These are phyloP conservation scores for Trametes punicea DNA, from an alignment of 768 basidiomycete species.

Conservation along the genomic window DNA sequence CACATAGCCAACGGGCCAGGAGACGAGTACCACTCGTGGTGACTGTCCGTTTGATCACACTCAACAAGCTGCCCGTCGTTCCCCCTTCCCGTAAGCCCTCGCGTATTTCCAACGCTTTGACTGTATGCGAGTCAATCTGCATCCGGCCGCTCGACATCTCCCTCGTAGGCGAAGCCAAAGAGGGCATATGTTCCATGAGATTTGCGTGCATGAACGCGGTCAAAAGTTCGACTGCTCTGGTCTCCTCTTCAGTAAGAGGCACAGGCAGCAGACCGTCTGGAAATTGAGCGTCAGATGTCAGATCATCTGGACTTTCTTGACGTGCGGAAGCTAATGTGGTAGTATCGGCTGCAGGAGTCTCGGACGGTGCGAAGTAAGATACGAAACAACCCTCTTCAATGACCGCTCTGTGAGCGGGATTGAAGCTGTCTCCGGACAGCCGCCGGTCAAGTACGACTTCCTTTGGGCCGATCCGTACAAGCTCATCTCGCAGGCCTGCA, in stretches of 20 bases:
- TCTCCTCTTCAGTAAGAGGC: slow-evolving; percentile 40
- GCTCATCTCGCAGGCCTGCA: slow-evolving; percentile 69
- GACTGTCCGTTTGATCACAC: slow-evolving; percentile 69
- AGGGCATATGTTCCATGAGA: slow-evolving; percentile 77
- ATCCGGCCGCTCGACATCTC: slow-evolving; percentile 60
- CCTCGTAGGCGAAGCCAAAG: slow-evolving; percentile 50
- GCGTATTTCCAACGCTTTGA: slow-evolving; percentile 83
- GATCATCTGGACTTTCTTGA: slow-evolving; percentile 21
- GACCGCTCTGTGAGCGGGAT: slow-evolving; percentile 49
- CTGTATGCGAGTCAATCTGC: slow-evolving; percentile 88
- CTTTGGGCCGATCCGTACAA: slow-evolving; percentile 75
- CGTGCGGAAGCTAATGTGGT: background rate
- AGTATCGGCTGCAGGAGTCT: background rate
- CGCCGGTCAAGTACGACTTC: slow-evolving; percentile 70
- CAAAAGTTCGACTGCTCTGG: slow-evolving; percentile 56
- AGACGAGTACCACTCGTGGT: slow-evolving; percentile 77
- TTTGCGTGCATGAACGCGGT: slow-evolving; percentile 62
- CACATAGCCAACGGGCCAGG: slow-evolving; percentile 76
- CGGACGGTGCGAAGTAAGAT: slow-evolving; percentile 40
- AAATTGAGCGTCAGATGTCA: slow-evolving; percentile 16
- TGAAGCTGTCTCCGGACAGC: slow-evolving; percentile 34
- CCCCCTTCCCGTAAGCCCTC: slow-evolving; percentile 75
- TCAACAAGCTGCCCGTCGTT: slow-evolving; percentile 67
- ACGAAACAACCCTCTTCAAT: slow-evolving; percentile 53
- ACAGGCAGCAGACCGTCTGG: background rate